A percentile compares a stretch with the other conserved stretches of the same genome.
Conservation (phyloP, 169 alveolate genomes). For the Eimeria praecox region DNA sequence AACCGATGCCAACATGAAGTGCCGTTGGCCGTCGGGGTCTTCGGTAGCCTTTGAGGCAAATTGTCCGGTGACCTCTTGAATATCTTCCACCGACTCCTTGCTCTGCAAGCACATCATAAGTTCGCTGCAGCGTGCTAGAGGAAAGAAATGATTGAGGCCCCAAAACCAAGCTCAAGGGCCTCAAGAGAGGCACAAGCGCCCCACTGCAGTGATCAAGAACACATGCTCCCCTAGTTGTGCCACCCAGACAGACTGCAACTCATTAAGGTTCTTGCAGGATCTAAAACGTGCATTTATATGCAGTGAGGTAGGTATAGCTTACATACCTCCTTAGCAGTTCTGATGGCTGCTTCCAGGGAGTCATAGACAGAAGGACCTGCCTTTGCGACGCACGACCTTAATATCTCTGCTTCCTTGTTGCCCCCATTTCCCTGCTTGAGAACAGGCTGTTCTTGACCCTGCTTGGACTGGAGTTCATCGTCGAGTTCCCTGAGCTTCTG, state of each 20-base stretch:
- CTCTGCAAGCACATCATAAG: conserved; percentile 16
- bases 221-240: background rate
- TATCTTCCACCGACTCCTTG: conserved; percentile 32
- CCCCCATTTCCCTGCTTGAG: background rate
- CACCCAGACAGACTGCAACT: background rate
- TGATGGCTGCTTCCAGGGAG: conserved; percentile 61
- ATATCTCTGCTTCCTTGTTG: conserved; percentile 56
- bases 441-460: background rate
- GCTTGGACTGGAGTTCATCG: background rate
- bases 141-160: background rate
- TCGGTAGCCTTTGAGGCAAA: conserved; percentile 14
- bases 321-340: conserved; percentile 39
- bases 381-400: conserved; percentile 59
- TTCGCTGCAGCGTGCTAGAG: background rate
- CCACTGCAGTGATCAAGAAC: background rate
- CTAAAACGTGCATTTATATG: background rate
- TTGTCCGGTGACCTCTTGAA: conserved; percentile 11
- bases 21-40: conserved; percentile 64
- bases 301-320: background rate
- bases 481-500: conserved; percentile 38
- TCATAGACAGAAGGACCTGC: conserved; percentile 74
- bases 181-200: background rate
- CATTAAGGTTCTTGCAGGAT: background rate
- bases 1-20: conserved; percentile 66
- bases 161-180: background rate